Evolutionary conservation across 257 asterid genomes (phyloP), one percentile per base, ranked within the genome.

Genomic region (Phtheirospermum japonicum): DNA sequence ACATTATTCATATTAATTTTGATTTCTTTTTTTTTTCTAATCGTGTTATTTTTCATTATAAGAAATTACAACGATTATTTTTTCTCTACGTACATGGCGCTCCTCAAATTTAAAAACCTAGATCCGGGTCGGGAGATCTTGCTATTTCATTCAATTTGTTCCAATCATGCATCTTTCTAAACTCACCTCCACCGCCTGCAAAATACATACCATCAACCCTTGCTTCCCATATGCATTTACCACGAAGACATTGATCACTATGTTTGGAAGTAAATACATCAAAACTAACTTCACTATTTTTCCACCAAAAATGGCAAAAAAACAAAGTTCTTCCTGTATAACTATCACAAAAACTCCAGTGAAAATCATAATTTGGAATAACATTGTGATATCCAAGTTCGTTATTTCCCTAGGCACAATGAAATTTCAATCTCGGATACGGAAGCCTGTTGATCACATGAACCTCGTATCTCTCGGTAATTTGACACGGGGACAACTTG

Each of bases 281-380:
- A 3, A 71, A 66, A 0, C 19, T 1, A 0, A 7, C 17, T 0
- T 70, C 65, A 1, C 48, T 2, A 0, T 34, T 45, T 0, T 6
- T 1, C 72, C 75, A 69, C 69, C 65, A 59, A 17, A 74, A 49
- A 53, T 69, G 72, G 9, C 75, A 74, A 2, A 51, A 64, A 51
- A 58, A 74, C 6, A 52, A 6, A 0, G 72, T 69, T 0, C 0
- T 36, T 1, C 26, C 40, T 4, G 9, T 0, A 13, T 0, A 49
- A 20, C 19, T 51, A 0, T 43, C 56, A 9, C 64, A 13, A 40
- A 73, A 74, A 1, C 6, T 4, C 56, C 64, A 74, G 4, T 52
- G 0, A 30, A 42, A 64, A 19, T 52, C 61, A 6, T 46, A 18
- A 4, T 49, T 9, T 4, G 8, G 34, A 16, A 2, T 0, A 2